Percentiles rank a stretch among this genome's conserved stretches.
Evolutionary conservation across 2,329 filamentous ascomycete species (phyloP).

Genomic region (Xylariaceae sp.): DNA sequence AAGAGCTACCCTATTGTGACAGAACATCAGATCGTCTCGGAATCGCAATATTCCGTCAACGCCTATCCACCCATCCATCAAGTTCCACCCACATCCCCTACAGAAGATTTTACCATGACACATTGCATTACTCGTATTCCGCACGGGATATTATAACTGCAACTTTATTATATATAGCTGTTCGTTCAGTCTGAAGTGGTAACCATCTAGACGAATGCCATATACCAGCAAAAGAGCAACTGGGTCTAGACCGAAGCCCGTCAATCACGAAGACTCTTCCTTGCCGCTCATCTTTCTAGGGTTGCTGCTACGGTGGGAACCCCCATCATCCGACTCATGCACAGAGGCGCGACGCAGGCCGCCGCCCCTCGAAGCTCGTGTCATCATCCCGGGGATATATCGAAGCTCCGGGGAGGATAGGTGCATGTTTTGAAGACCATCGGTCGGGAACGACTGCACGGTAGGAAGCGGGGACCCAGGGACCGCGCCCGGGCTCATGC

Average conservation of each 20-base stretch:
- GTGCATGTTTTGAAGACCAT: conserved; percentile 40
- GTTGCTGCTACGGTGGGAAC: conserved; percentile 18
- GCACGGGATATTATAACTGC: background rate
- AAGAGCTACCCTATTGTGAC: too few relatives aligned
- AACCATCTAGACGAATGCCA: background rate
- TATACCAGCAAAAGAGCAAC: background rate
- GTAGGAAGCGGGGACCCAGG: conserved; percentile 19
- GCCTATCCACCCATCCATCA: too few relatives aligned
- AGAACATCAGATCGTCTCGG: too few relatives aligned
- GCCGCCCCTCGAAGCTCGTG: conserved; percentile 42
- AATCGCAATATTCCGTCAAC: too few relatives aligned
- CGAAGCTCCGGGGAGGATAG: conserved; percentile 57
- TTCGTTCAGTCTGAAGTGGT: background rate
- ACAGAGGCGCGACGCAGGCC: conserved; percentile 37
- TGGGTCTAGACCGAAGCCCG: too few relatives aligned
- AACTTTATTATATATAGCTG: background rate
- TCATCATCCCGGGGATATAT: conserved; percentile 67
- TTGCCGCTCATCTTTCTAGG: conserved; percentile 18
- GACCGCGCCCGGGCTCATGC: conserved; percentile 5
- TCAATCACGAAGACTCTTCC: conserved; percentile 18
- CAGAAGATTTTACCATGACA: too few relatives aligned
- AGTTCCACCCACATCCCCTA: too few relatives aligned
- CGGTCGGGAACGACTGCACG: conserved; percentile 32
- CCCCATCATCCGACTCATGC: conserved; percentile 35
- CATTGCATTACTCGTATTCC: background rate